phyloP scores from a whole-genome alignment of 2,329 filamentous ascomycete genomes.

The Botrytis galanthina region DNA sequence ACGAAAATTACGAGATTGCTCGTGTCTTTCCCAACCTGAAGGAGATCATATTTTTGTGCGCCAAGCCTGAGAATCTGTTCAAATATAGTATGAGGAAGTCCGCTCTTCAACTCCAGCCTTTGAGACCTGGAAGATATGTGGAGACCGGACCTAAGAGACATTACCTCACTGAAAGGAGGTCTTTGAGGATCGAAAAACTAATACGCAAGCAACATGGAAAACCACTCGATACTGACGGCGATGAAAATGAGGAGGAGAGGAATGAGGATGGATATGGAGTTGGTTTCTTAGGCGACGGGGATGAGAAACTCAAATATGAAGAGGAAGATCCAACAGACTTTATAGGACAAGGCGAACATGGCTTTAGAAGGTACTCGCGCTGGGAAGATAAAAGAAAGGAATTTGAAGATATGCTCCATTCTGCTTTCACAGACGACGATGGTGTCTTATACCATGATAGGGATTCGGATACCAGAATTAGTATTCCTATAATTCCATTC shows the following conservation, averaged over 20 bases:
- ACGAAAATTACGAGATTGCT: neutral
- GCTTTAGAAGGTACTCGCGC: neutral
- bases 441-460: neutral
- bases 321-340: neutral
- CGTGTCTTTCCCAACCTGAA: neutral
- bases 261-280: accelerated
- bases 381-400: neutral
- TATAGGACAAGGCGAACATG: neutral
- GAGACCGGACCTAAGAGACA: neutral
- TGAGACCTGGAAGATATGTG: neutral
- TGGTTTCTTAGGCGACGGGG: too few relatives aligned
- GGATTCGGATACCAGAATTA: neutral
- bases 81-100: neutral
- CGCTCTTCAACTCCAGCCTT: neutral
- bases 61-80: neutral
- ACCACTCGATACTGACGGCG: neutral
- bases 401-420: neutral
- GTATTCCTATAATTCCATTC: neutral
- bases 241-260: neutral
- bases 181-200: neutral
- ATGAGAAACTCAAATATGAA: neutral
- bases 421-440: neutral
- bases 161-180: neutral
- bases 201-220: neutral
- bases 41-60: neutral